Evolutionary conservation across 2,329 filamentous ascomycete species (phyloP).

Genomic region (Pseudogymnoascus sp.): DNA sequence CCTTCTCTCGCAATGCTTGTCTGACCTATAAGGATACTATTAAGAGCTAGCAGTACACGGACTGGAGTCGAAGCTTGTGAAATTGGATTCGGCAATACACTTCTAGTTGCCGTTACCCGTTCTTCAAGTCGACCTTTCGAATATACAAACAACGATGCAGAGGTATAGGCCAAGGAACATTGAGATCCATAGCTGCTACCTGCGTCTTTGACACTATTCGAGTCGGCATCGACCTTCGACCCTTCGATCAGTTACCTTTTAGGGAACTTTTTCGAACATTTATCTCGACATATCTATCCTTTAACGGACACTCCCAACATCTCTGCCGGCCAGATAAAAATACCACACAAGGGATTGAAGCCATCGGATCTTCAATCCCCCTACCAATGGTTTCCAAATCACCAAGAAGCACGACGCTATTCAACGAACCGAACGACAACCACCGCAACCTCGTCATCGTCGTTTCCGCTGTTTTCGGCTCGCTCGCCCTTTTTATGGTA

Average conservation of each 20-base stretch:
- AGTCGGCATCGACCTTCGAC: not conserved
- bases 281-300: not conserved
- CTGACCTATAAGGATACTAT: conserved; percentile 2
- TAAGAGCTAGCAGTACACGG: not conserved
- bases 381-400: not conserved
- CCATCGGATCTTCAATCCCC: conserved; percentile 5
- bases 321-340: not conserved
- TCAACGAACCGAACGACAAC: not conserved
- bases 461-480: not conserved
- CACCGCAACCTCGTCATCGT: not conserved
- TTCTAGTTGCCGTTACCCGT: not conserved
- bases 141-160: not conserved
- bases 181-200: not conserved
- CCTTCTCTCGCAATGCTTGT: not conserved
- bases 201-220: not conserved
- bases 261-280: not conserved
- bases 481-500: not conserved
- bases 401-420: not conserved
- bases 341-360: not conserved
- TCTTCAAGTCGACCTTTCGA: not conserved
- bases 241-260: not conserved
- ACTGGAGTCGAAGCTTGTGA: not conserved
- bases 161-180: not conserved
- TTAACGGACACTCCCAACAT: not conserved
- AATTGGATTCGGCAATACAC: not conserved